Evolutionary conservation across 1,284 basidiomycete genomes (phyloP).

Genomic region (Tilletia walkeri): DNA sequence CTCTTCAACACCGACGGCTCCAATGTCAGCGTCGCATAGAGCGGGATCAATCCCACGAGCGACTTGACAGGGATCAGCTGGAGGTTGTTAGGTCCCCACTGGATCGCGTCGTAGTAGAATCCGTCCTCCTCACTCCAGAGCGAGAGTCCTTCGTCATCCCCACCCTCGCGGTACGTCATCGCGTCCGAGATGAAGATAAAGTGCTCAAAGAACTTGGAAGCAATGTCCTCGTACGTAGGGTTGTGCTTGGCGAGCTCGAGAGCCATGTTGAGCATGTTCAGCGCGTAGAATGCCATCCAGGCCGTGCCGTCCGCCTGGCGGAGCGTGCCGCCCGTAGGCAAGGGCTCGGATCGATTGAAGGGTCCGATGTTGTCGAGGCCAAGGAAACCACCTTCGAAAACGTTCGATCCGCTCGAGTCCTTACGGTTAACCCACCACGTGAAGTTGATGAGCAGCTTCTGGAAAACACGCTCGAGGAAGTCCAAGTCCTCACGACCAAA

Average conservation of each 20-base stretch:
- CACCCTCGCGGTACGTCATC: constrained; percentile 79
- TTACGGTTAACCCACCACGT: constrained; percentile 99
- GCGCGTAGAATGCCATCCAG: constrained; percentile 98
- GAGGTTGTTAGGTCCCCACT: constrained; percentile 66
- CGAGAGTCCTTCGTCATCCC: constrained; percentile 67
- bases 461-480: constrained; percentile 96
- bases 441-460: constrained; percentile 93
- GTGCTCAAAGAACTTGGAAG: constrained; percentile 93
- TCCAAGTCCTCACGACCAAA: constrained; percentile 83
- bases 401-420: constrained; percentile 87
- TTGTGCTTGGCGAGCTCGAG: constrained; percentile 97
- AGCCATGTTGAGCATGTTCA: constrained; percentile 97
- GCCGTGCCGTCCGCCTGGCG: constrained; percentile 97
- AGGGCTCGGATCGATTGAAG: constrained; percentile 94
- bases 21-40: constrained; percentile 89
- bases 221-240: constrained; percentile 94
- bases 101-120: constrained; percentile 96
- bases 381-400: constrained; percentile 97
- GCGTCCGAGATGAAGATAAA: constrained; percentile 61
- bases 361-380: constrained; percentile 96
- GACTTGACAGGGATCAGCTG: constrained; percentile 89
- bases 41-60: constrained; percentile 89
- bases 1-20: constrained; percentile 84
- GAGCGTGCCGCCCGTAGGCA: constrained; percentile 77
- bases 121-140: constrained; percentile 96